Base-by-base conservation (phyloP, 495 filamentous ascomycete genomes). In the Cairneyella variabilis region DNA sequence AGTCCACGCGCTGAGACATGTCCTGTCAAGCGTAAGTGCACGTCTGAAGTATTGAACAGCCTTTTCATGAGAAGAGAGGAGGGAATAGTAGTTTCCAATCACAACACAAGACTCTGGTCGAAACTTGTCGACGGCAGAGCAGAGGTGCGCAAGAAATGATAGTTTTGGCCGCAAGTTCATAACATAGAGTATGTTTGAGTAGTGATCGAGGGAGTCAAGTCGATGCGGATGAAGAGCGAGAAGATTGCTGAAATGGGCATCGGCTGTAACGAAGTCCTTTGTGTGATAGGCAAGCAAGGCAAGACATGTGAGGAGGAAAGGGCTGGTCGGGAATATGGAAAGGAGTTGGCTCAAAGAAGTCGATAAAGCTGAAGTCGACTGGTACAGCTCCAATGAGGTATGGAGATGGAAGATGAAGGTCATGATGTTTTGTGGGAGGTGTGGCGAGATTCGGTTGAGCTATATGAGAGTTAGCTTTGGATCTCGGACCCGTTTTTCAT, bases 11-110 rank as follows among this genome's bases (percentile, higher is more conserved):
- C 89, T 92, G 26, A 96, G 75, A 59, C 92, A 99, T 37, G 80
- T 86, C 9, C 91, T 86, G 65, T 99, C 95, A 1, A 99, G 77
- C 1, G 89, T 96, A n/a, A 99, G 73, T 0, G 95, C 95, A 16
- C 95, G 88, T 3, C 95, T 88, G 74, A 99, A 99, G 70, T 97
- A 97, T 69, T 95, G 88, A 20, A 97, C 90, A 0, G 95, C 95
- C 63, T 99, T 99, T 66, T 99, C 95, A 65, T 99, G 95, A 54
- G 92, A 83, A 0, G 91, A 93, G 57, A 95, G 83, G 1, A 97
- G 69, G 0, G 88, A 90, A 71, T 96, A 97, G 75, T 97, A 97
- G 67, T 99, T 99, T 1, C 95, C 95, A 10, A 99, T 85, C 0
- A 97, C 90, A 49, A 92, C 95, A 67, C 91, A 97, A 0, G 95